Conservation (phyloP, 768 basidiomycete genomes). For the Lentinula boryana region DNA sequence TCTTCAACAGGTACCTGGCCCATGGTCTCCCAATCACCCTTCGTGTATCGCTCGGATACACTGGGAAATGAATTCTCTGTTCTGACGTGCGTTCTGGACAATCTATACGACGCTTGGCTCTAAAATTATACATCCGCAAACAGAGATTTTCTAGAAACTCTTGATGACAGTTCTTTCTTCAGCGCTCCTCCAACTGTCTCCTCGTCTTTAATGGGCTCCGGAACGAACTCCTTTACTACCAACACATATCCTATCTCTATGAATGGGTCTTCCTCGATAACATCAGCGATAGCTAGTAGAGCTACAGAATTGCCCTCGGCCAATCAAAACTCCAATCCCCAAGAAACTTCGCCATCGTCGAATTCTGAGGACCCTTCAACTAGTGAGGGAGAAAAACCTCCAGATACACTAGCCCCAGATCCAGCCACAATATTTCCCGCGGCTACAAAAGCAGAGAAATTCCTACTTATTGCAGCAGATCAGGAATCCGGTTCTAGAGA, state of each 20-base stretch:
- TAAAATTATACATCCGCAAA: not conserved
- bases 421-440: slow-evolving; percentile 56
- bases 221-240: slow-evolving; percentile 14
- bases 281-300: slow-evolving; percentile 8
- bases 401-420: slow-evolving; percentile 28
- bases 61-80: slow-evolving; percentile 81
- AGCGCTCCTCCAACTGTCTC: slow-evolving; percentile 49
- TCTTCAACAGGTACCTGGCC: slow-evolving; percentile 39
- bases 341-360: slow-evolving; percentile 14
- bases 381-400: slow-evolving; percentile 12
- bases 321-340: not conserved
- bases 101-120: slow-evolving; percentile 3
- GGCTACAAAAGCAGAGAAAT: slow-evolving; percentile 79
- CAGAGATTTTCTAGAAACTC: slow-evolving; percentile 84
- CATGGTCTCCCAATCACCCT: slow-evolving; percentile 41
- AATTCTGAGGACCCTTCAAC: slow-evolving; percentile 11
- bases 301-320: not conserved
- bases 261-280: not conserved
- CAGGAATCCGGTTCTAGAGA: slow-evolving; percentile 88
- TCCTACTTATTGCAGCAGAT: slow-evolving; percentile 90
- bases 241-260: slow-evolving; percentile 7
- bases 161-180: slow-evolving; percentile 82
- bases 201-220: slow-evolving; percentile 42
- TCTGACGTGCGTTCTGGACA: slow-evolving; percentile 50
- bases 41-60: slow-evolving; percentile 66